These are phyloP conservation scores for Salix purpurea DNA, from an alignment of 345 rosid species.

Conservation along the genomic window DNA sequence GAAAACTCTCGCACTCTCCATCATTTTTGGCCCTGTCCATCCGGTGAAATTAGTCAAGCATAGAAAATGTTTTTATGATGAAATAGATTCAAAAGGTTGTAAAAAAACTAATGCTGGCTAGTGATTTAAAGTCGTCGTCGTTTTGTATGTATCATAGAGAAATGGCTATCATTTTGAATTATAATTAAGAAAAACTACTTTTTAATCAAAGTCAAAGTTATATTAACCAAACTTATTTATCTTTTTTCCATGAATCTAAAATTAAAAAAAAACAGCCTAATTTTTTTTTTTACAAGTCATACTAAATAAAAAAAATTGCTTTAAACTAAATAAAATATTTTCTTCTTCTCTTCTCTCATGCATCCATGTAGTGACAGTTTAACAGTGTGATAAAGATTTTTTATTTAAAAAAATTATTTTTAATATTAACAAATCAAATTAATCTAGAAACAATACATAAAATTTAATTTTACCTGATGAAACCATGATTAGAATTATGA, in stretches of 20 bases:
- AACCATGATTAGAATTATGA: slow-evolving; percentile 21
- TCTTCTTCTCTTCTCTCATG: too few species aligned
- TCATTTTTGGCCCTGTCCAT: slow-evolving; percentile 30
- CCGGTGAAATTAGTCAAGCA: neutral
- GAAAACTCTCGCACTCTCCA: slow-evolving; percentile 59
- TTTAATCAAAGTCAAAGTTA: neutral
- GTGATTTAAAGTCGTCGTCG: neutral
- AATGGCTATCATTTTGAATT: too few species aligned
- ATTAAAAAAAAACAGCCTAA: neutral
- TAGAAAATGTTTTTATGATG: neutral
- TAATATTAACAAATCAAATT: too few species aligned
- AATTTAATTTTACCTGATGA: slow-evolving; percentile 28
- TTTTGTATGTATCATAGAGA: too few species aligned
- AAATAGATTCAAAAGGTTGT: neutral
- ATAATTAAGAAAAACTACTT: neutral
- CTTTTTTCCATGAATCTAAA: neutral
- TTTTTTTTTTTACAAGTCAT: neutral
- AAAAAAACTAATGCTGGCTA: too few species aligned
- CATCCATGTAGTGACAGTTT: neutral
- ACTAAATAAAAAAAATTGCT: neutral
- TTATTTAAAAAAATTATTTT: too few species aligned
- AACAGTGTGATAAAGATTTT: too few species aligned
- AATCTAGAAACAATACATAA: too few species aligned
- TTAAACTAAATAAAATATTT: neutral
- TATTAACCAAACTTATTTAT: neutral